Base-by-base conservation (phyloP, 108 stramenopile species). In the Cyclotella cryptica region DNA sequence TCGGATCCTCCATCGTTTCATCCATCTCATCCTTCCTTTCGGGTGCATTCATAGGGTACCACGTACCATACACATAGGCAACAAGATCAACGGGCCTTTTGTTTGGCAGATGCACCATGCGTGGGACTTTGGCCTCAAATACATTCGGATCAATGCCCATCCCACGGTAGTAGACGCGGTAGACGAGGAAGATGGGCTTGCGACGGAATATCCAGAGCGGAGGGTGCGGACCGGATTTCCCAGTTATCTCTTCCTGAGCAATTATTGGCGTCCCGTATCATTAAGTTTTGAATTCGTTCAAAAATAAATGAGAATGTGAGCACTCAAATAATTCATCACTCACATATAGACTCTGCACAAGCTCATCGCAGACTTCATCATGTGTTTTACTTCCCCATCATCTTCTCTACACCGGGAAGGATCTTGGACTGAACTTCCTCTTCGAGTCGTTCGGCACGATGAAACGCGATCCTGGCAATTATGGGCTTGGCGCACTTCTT, bases 141-240 rank as follows among this genome's bases (percentile, higher is more conserved):
- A 71, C 58, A 3, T 26, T 43, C 14, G 39, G 41, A 28, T 71
- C 57, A 18, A 71, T 58, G 1, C 35, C 55, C 57, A 58, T 19
- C 5, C 57, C 57, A 52, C 51, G 70, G 55, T 71, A 71, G 42
- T 58, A 71, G 40, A 71, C 70, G 26, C 70, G 70, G 26, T 71
- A 71, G 57, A 71, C 26, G 41, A 53, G 51, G 29, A 71, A 71
- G 70, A 57, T 57, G 29, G 70, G 70, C 1, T 21, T 28, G 30
- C 22, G 54, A 39, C 26, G 15, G 42, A 58, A 71, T 17, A 27
- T 47, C 57, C 54, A 71, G 40, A 71, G 28, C 8, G 41, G 49
- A 14, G 70, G 70, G 42, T 53, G 70, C 14, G 12, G 27, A 8
- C 41, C 54, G 43, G 55, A 35, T 55, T 71, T 59, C 21, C 40